Evolutionary conservation across 177 flowering plant species (phyloP).

Genomic region (Vitis hybrid): DNA sequence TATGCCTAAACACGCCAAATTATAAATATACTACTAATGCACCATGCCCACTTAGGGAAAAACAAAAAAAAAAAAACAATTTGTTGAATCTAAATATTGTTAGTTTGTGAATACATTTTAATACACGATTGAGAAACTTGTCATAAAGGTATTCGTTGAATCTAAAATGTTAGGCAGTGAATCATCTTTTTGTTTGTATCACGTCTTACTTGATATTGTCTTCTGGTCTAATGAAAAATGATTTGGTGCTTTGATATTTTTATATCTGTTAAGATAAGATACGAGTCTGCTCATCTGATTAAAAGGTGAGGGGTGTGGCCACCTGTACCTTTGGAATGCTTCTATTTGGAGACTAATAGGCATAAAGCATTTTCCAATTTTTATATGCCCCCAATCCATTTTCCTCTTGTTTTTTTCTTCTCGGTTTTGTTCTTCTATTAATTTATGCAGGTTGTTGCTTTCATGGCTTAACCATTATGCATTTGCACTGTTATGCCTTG

Average conservation of each 20-base stretch:
- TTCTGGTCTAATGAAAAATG: not conserved
- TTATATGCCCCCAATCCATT: not conserved
- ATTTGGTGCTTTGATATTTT: not conserved
- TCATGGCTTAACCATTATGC: too few species aligned
- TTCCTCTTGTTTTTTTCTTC: not conserved
- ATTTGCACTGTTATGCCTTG: too few species aligned
- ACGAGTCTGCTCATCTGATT: not conserved
- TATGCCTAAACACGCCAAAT: too few species aligned
- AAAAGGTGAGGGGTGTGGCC: not conserved
- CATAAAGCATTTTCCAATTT: not conserved
- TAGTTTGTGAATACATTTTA: too few species aligned
- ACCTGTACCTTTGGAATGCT: constrained; percentile 2
- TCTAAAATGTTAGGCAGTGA: not conserved
- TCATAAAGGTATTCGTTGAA: too few species aligned
- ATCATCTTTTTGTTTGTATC: not conserved
- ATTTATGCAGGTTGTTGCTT: not conserved
- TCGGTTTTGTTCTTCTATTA: not conserved
- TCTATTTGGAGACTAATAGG: constrained; percentile 4
- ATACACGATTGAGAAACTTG: too few species aligned
- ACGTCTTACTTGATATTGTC: not conserved
- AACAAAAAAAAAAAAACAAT: too few species aligned
- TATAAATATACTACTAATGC: too few species aligned
- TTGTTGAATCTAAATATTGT: too few species aligned
- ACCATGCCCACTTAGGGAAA: too few species aligned
- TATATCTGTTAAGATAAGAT: too few species aligned